Evolutionary conservation across 495 filamentous ascomycete species (phyloP), one percentile per base, ranked within the genome.

Genomic region (Antarctomyces pellizariae): DNA sequence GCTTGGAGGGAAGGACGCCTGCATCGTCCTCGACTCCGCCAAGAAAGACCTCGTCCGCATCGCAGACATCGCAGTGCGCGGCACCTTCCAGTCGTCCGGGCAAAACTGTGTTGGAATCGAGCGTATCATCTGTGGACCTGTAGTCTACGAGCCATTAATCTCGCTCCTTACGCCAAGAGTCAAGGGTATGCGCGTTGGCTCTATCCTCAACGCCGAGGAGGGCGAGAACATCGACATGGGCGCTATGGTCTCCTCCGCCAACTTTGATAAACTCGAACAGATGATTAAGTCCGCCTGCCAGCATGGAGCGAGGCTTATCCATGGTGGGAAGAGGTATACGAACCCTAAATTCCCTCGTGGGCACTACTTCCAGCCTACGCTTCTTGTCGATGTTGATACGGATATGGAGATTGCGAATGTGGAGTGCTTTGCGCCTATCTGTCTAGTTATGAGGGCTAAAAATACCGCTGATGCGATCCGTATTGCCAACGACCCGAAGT

Each of bases 21-120:
- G 75, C n/a, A 71, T 99, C 17, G 48, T 99, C 13, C 71, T 99
- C 19, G 76, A 93, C 39, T 71, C 80, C 22, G 52, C 75, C 10
- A 34, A 45, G 14, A 53, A 53, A 31, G 69, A 82, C 37, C 48
- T 92, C 8, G 41, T 62, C 0, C 56, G 66, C 19, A 66, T 93
- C 26, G 65, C 66, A 15, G 74, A 78, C 16, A 72, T 82, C 33
- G 62, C 95, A 34, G 65, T 95, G 54, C 70, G 89, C 27, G 86
- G 83, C 22, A 73, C 75, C 17, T 99, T 95, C 56, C 84, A 93
- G 47, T 78, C 82, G 30, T 68, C 83, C n/a, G 86, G 86, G 1
- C 86, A 99, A 44, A 99, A 99, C 51, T 99, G 86, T 50, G 79
- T 95, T 46, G 86, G 89, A 32, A 77, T 91, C 31, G 86, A 99